A percentile compares a stretch with the other conserved stretches of the same genome.
Evolutionary conservation across 306 rosid genomes (phyloP).

Genomic region (Casuarina equisetifolia): DNA sequence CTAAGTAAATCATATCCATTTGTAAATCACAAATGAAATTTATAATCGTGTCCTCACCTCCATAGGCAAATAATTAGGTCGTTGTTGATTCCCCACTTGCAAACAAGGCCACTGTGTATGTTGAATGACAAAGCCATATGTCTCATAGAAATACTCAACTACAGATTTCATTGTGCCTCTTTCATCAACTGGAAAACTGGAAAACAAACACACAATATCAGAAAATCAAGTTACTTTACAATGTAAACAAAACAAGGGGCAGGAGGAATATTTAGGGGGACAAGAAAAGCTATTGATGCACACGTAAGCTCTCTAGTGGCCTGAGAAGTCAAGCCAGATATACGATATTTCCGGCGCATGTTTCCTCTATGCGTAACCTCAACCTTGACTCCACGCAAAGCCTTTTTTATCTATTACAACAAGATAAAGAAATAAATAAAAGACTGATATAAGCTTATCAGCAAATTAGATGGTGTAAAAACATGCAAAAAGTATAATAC

Average conservation of each 20-base stretch:
- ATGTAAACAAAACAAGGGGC: not conserved
- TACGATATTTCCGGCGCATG: conserved; percentile 92
- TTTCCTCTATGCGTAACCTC: conserved; percentile 97
- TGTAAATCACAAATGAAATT: not conserved
- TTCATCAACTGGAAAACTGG: conserved; percentile 93
- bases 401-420: conserved; percentile 76
- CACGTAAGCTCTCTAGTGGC: conserved; percentile 93
- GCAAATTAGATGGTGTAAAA: not conserved
- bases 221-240: not conserved
- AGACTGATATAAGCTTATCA: not conserved
- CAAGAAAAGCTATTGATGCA: conserved; percentile 17
- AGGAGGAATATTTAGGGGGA: not conserved
- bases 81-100: conserved; percentile 88
- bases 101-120: conserved; percentile 96
- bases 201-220: conserved; percentile 19
- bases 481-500: too few relatives aligned
- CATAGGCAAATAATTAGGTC: conserved; percentile 95
- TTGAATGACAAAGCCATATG: conserved; percentile 81
- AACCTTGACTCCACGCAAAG: conserved; percentile 90
- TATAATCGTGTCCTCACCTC: conserved; percentile 49
- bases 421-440: conserved; percentile 9
- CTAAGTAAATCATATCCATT: not conserved
- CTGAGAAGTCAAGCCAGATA: conserved; percentile 88
- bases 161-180: conserved; percentile 91
- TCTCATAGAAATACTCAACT: conserved; percentile 84